These are phyloP conservation scores for Phoma sp. DNA, from an alignment of 2,329 filamentous ascomycete species.

Conservation along the genomic window DNA sequence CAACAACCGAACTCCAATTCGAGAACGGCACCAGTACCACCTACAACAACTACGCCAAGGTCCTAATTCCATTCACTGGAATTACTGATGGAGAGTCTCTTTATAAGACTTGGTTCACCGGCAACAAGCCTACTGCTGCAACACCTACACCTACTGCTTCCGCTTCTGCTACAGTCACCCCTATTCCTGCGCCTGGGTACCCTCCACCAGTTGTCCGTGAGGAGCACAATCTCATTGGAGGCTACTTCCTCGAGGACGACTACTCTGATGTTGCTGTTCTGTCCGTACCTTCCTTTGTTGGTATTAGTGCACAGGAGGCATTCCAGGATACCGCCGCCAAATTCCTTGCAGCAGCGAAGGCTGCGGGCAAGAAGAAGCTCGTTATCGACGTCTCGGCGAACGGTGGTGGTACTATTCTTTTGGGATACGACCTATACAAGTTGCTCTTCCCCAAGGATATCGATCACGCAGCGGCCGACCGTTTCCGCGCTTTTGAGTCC, in stretches of 20 bases:
- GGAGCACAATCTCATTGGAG: slow-evolving; percentile 53
- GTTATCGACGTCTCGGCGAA: slow-evolving; percentile 67
- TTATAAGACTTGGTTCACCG: slow-evolving; percentile 48
- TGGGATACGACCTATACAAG: slow-evolving; percentile 70
- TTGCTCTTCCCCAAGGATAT: slow-evolving; percentile 60
- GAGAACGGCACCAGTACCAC: slow-evolving; percentile 54
- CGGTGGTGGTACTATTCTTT: slow-evolving; percentile 65
- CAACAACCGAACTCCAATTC: slow-evolving; percentile 54
- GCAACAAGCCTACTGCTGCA: slow-evolving; percentile 27
- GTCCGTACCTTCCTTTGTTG: slow-evolving; percentile 53
- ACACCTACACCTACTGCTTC: slow-evolving; percentile 29
- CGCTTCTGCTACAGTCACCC: slow-evolving; percentile 26
- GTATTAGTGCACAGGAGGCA: slow-evolving; percentile 35
- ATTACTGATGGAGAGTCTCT: slow-evolving; percentile 54
- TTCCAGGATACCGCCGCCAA: slow-evolving; percentile 54
- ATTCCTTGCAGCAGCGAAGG: slow-evolving; percentile 54
- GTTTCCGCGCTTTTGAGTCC: slow-evolving; percentile 60
- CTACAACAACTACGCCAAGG: slow-evolving; percentile 54
- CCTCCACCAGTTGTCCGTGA: slow-evolving; percentile 54
- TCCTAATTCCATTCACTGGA: slow-evolving; percentile 51
- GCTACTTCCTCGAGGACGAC: slow-evolving; percentile 56
- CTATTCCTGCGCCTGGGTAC: slow-evolving; percentile 52
- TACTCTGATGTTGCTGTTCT: slow-evolving; percentile 58
- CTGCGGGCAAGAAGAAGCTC: slow-evolving; percentile 65
- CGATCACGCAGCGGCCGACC: slow-evolving; percentile 58